These are phyloP conservation scores for Zalaria obscura DNA, from an alignment of 2,329 filamentous ascomycete species.

Conservation along the genomic window DNA sequence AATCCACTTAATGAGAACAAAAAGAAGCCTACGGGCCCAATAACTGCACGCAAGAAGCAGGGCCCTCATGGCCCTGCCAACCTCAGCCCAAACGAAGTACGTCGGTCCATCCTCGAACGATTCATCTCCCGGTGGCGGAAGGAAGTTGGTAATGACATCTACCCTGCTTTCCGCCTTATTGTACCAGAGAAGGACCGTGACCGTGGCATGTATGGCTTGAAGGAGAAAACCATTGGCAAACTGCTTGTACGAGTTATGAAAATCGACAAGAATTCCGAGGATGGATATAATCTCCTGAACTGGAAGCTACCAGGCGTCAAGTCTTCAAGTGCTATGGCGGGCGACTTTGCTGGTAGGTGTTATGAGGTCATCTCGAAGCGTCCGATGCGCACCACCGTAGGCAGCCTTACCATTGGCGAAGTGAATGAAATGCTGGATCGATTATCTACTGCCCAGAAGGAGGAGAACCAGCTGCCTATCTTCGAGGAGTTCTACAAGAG, in stretches of 20 bases:
- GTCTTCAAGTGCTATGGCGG: conserved; percentile 51
- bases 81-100: conserved; percentile 60
- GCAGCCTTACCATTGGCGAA: conserved; percentile 72
- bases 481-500: conserved; percentile 71
- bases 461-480: conserved; percentile 72
- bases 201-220: conserved; percentile 82
- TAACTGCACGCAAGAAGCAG: conserved; percentile 39
- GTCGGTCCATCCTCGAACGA: conserved; percentile 65
- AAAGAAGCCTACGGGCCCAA: conserved; percentile 48
- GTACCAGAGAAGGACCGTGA: conserved; percentile 87
- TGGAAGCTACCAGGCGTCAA: conserved; percentile 80
- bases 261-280: conserved; percentile 80
- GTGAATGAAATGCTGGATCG: conserved; percentile 78
- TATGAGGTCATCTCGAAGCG: conserved; percentile 76
- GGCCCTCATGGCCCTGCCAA: conserved; percentile 45
- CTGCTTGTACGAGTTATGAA: conserved; percentile 85
- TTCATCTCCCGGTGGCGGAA: conserved; percentile 81
- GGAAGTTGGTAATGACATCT: conserved; percentile 84
- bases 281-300: conserved; percentile 70
- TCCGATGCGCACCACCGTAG: conserved; percentile 57
- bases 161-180: conserved; percentile 81
- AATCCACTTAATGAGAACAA: conserved; percentile 68
- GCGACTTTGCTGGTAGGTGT: conserved; percentile 85
- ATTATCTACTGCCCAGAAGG: conserved; percentile 59
- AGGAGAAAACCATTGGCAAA: conserved; percentile 82